Evolutionary conservation across 345 rosid genomes (phyloP).

Genomic region (Garcia nutans): DNA sequence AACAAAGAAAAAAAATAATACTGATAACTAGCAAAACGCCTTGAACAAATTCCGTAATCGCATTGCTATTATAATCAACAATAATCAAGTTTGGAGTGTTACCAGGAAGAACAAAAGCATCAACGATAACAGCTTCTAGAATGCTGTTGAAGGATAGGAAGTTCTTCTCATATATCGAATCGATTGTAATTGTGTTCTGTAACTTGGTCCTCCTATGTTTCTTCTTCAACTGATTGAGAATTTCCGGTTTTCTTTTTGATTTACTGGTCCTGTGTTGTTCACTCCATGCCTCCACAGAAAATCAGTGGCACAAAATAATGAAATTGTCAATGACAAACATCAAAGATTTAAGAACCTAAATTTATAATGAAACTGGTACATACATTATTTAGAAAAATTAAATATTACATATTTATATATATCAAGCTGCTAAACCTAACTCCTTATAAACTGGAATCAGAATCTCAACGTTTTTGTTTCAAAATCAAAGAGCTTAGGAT

Average conservation of each 20-base stretch:
- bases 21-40: neutral
- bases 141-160: slow-evolving; percentile 66
- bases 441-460: neutral
- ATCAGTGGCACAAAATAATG: neutral
- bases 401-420: neutral
- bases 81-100: neutral
- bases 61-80: neutral
- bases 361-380: too few relatives aligned
- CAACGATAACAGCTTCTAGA: slow-evolving; percentile 75
- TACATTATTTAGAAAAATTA: neutral
- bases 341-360: neutral
- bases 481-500: neutral
- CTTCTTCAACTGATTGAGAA: slow-evolving; percentile 57
- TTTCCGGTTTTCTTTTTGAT: slow-evolving; percentile 67
- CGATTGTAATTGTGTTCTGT: slow-evolving; percentile 68
- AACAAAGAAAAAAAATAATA: neutral
- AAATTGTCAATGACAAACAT: neutral
- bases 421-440: neutral
- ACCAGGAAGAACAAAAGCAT: slow-evolving; percentile 77
- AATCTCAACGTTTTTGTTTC: neutral
- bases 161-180: slow-evolving; percentile 78
- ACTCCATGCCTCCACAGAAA: slow-evolving; percentile 56
- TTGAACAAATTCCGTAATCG: slow-evolving; percentile 7
- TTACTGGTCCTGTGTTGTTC: slow-evolving; percentile 59
- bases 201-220: slow-evolving; percentile 66